Evolutionary conservation across 306 rosid genomes (phyloP).

Genomic region (Astragalus glycyphyllos): DNA sequence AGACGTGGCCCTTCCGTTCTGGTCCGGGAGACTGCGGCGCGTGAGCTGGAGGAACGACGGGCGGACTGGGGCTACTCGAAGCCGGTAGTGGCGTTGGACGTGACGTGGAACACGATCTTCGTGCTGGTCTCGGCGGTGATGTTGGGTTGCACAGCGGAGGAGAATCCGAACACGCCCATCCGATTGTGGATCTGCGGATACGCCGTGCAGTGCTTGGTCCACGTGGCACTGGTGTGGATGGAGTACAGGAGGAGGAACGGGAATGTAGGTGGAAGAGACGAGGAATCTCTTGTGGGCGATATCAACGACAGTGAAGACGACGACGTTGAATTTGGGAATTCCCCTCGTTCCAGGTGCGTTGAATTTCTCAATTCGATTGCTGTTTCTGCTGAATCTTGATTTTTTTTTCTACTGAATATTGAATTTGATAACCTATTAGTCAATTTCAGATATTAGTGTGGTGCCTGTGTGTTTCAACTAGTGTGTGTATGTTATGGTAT

Average conservation of each 20-base stretch:
- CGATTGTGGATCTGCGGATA: slow-evolving; percentile 87
- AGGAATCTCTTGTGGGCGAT: slow-evolving; percentile 1
- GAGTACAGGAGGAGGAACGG: slow-evolving; percentile 69
- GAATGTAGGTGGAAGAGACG: slow-evolving; percentile 21
- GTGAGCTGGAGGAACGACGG: slow-evolving; percentile 85
- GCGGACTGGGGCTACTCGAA: slow-evolving; percentile 97
- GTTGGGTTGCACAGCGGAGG: slow-evolving; percentile 55
- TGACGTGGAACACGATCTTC: slow-evolving; percentile 83
- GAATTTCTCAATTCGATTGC: background rate
- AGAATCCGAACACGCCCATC: slow-evolving; percentile 76
- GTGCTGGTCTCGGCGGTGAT: slow-evolving; percentile 72
- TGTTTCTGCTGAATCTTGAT: background rate
- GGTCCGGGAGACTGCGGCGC: slow-evolving; percentile 97
- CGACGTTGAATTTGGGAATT: slow-evolving; percentile 39
- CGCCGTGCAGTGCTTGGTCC: slow-evolving; percentile 77
- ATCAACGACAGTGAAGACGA: slow-evolving; percentile 57
- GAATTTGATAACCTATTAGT: background rate
- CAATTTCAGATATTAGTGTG: background rate
- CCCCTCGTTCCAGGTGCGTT: slow-evolving; percentile 57
- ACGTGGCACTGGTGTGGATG: slow-evolving; percentile 73
- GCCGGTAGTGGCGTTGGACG: slow-evolving; percentile 88
- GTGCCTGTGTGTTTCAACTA: background rate
- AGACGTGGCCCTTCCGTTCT: slow-evolving; percentile 82
- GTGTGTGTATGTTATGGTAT: background rate
- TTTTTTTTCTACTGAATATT: background rate